Percentiles rank a stretch among this genome's conserved stretches.
phyloP scores from a whole-genome alignment of 2,329 filamentous ascomycete genomes.

The Fusarium chaquense region DNA sequence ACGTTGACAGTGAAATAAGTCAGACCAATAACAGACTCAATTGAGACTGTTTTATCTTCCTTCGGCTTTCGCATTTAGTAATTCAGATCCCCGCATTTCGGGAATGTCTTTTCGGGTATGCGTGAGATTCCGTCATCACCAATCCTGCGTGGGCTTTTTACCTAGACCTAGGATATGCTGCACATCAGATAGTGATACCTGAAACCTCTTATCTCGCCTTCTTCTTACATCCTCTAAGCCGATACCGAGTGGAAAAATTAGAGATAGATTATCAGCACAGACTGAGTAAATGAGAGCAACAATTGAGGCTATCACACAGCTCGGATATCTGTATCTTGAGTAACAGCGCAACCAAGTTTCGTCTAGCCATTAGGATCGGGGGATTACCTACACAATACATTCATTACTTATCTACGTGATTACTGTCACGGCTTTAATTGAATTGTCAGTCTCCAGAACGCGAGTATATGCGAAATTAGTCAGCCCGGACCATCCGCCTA shows the following conservation, averaged over 20 bases:
- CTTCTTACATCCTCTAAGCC: background rate
- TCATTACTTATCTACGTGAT: background rate
- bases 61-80: conserved; percentile 10
- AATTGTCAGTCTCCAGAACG: background rate
- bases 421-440: background rate
- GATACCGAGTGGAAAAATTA: background rate
- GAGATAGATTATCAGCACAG: background rate
- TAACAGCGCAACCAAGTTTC: background rate
- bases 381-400: background rate
- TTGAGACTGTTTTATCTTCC: background rate
- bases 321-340: background rate
- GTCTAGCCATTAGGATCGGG: background rate
- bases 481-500: conserved; percentile 17
- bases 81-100: conserved; percentile 19
- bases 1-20: no score
- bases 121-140: background rate
- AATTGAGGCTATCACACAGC: background rate
- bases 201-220: background rate
- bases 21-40: background rate
- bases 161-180: background rate
- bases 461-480: background rate
- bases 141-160: background rate
- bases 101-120: conserved; percentile 12
- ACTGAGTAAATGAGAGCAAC: background rate
- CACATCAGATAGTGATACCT: background rate